These are phyloP conservation scores for Phalaenopsis aphrodite DNA, from an alignment of 106 monocot genomes.

Conservation along the genomic window DNA sequence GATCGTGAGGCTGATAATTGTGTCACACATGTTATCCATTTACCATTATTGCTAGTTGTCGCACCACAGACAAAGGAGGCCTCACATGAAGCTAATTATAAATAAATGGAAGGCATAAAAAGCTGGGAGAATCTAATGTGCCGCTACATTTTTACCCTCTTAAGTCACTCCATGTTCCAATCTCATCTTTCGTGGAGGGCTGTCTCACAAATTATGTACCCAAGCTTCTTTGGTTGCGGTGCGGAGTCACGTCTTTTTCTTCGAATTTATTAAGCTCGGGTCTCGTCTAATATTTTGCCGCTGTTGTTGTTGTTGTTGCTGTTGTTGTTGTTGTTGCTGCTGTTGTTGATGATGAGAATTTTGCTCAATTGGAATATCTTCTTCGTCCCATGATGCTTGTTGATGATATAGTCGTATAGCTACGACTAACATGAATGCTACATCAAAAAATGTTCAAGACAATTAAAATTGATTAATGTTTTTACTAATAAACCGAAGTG, in stretches of 20 bases:
- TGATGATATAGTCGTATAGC: slow-evolving; percentile 48
- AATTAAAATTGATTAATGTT: not conserved
- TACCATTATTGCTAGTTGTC: not conserved
- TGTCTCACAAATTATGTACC: not conserved
- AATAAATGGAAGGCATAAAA: not conserved
- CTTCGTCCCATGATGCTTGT: slow-evolving; percentile 7
- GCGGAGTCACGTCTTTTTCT: no score
- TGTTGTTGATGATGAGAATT: slow-evolving; percentile 13
- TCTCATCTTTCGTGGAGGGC: not conserved
- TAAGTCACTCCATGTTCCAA: not conserved
- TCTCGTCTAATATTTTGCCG: not conserved
- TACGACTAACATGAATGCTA: slow-evolving; percentile 59
- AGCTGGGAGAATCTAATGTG: not conserved
- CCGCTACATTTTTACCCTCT: not conserved
- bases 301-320: slow-evolving; percentile 11
- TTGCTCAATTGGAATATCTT: slow-evolving; percentile 8
- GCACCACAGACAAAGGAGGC: not conserved
- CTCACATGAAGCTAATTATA: not conserved
- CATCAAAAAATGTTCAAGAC: not conserved
- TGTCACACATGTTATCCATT: not conserved
- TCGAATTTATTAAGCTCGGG: not conserved
- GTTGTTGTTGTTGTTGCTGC: not conserved
- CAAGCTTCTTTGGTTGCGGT: no score
- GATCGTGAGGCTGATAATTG: not conserved
- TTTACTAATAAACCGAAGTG: not conserved